Evolutionary conservation across 225 moss, liverwort and hornwort genomes (phyloP).

Genomic region (Marchantia polymorpha): DNA sequence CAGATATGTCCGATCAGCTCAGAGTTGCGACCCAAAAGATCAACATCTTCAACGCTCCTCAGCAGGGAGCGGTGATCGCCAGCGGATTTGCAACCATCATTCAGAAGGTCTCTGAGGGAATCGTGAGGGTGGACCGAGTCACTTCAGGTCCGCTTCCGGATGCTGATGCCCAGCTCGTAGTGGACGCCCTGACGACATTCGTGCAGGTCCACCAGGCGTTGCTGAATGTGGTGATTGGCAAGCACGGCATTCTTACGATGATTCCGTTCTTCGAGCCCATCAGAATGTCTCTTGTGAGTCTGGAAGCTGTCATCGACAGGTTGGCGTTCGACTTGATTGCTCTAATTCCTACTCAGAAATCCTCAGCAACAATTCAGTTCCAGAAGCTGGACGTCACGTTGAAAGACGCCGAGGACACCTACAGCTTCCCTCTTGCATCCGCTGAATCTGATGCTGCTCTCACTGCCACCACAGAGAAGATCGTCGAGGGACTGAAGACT

Average conservation of each 20-base stretch:
- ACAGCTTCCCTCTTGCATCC: not conserved
- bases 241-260: not conserved
- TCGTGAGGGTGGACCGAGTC: not conserved
- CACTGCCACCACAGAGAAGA: too few relatives aligned
- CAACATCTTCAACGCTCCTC: not conserved
- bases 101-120: conserved; percentile 11
- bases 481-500: not conserved
- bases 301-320: conserved; percentile 9
- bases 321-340: conserved; percentile 23
- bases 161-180: conserved; percentile 33
- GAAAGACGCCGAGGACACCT: conserved; percentile 20
- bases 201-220: conserved; percentile 27
- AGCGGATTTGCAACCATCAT: conserved; percentile 27
- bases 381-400: too few relatives aligned
- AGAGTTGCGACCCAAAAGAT: not conserved
- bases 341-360: conserved; percentile 26
- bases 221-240: conserved; percentile 18
- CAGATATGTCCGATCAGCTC: conserved; percentile 16
- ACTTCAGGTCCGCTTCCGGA: conserved; percentile 17
- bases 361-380: conserved; percentile 13
- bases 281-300: conserved; percentile 14
- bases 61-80: conserved; percentile 7
- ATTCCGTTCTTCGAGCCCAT: conserved; percentile 8
- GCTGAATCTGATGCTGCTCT: too few relatives aligned
- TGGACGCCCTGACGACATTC: not conserved